A percentile compares a stretch with the other conserved stretches of the same genome.
These are phyloP conservation scores for Pinus albicaulis DNA, from an alignment of 75 land plant genomes.

Conservation along the genomic window DNA sequence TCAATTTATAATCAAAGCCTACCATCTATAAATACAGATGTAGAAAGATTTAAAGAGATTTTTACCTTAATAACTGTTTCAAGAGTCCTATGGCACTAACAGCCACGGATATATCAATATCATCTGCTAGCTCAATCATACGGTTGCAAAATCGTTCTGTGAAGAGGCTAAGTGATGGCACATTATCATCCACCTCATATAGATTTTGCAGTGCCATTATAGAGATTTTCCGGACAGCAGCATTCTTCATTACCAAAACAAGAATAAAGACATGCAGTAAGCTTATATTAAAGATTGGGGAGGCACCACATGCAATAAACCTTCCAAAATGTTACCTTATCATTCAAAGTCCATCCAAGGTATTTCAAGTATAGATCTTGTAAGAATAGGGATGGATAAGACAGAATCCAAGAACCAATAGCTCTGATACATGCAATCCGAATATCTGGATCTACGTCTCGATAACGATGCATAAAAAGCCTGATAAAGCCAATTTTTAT, in stretches of 20 bases:
- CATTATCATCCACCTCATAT: conserved; percentile 91
- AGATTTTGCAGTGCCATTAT: conserved; percentile 83
- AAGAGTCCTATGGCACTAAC: conserved; percentile 92
- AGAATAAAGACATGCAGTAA: background rate
- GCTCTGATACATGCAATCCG: conserved; percentile 84
- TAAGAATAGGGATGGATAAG: conserved; percentile 92
- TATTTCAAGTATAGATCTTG: conserved; percentile 93
- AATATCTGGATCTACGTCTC: conserved; percentile 89
- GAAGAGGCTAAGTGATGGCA: conserved; percentile 86
- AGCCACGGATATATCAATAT: conserved; percentile 90
- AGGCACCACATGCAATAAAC: background rate
- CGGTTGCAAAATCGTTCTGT: conserved; percentile 93
- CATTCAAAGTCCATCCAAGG: conserved; percentile 98
- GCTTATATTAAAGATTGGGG: background rate
- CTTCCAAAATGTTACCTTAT: conserved; percentile 51
- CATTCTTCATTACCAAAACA: conserved; percentile 45
- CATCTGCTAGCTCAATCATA: conserved; percentile 99
- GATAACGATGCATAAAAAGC: conserved; percentile 94
- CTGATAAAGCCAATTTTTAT: conserved; percentile 33
- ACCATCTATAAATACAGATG: background rate
- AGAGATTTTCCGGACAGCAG: conserved; percentile 88
- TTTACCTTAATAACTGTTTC: conserved; percentile 80
- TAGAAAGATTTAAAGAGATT: background rate
- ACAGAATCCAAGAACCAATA: conserved; percentile 86
- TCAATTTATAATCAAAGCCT: background rate